Conservation (phyloP, 495 filamentous ascomycete species). For the Trichoderma gamsii region DNA sequence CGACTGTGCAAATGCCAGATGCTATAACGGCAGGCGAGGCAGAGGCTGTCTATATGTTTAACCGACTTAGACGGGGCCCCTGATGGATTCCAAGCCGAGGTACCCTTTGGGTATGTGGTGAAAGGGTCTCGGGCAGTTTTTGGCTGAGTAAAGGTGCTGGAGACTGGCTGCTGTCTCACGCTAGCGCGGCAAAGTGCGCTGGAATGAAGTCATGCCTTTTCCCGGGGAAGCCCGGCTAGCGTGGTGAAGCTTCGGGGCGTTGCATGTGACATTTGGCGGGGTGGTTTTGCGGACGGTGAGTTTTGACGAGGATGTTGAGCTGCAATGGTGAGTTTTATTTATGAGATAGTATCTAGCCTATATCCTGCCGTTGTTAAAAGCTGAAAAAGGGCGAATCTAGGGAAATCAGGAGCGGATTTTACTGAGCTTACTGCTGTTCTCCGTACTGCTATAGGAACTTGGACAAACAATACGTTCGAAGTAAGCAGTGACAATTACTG, state of each 20-base stretch:
- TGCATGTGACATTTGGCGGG: conserved; percentile 13
- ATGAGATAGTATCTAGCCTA: too few species aligned
- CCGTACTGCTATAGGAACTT: too few species aligned
- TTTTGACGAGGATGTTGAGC: too few species aligned
- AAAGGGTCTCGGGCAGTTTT: background rate
- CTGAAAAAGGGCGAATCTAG: too few species aligned
- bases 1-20: background rate
- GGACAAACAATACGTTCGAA: too few species aligned
- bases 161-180: background rate
- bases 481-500: background rate
- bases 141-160: background rate
- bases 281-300: background rate
- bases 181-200: background rate
- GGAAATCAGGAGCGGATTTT: too few species aligned
- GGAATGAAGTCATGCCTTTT: conserved; percentile 4
- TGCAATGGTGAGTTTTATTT: too few species aligned
- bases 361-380: too few species aligned
- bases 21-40: background rate
- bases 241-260: conserved; percentile 5
- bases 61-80: background rate
- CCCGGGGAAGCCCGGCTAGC: background rate
- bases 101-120: background rate
- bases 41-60: background rate
- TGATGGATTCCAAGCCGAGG: background rate
- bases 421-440: too few species aligned